These are phyloP conservation scores for Kodamaea nitidulidarum DNA, from an alignment of 805 yeast species.

Conservation along the genomic window DNA sequence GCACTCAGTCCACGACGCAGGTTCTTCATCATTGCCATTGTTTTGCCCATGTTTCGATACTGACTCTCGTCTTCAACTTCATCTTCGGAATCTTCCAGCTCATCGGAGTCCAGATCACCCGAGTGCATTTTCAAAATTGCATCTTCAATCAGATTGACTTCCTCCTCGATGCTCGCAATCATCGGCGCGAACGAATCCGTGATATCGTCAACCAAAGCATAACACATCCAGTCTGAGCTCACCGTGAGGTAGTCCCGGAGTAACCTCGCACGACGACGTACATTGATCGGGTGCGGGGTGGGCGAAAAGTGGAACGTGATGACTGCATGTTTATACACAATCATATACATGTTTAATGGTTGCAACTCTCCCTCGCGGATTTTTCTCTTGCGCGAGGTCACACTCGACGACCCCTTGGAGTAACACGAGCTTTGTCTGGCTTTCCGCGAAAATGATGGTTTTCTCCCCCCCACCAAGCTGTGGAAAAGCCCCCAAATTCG, in stretches of 20 bases:
- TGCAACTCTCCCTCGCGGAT: constrained; percentile 58
- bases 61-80: constrained; percentile 13
- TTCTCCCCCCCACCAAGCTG: constrained; percentile 8
- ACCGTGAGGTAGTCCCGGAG: constrained; percentile 85
- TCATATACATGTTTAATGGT: constrained; percentile 88
- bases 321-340: constrained; percentile 88
- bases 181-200: constrained; percentile 97
- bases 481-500: constrained; percentile 14
- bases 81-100: constrained; percentile 20
- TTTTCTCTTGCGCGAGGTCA: constrained; percentile 26
- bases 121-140: constrained; percentile 85
- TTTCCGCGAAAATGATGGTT: constrained; percentile 5
- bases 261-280: constrained; percentile 85
- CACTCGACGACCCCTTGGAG: constrained; percentile 18
- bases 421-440: constrained; percentile 5
- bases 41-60: constrained; percentile 19
- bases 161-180: constrained; percentile 90
- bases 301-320: constrained; percentile 91
- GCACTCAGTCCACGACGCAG: constrained; percentile 6
- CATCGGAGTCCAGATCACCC: constrained; percentile 46
- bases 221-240: constrained; percentile 94
- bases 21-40: constrained; percentile 12
- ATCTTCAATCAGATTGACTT: constrained; percentile 92
- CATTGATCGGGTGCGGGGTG: constrained; percentile 94
- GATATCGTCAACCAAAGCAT: constrained; percentile 93